Base-by-base conservation (phyloP, 139 green algal species). In the Mesostigma viride region DNA sequence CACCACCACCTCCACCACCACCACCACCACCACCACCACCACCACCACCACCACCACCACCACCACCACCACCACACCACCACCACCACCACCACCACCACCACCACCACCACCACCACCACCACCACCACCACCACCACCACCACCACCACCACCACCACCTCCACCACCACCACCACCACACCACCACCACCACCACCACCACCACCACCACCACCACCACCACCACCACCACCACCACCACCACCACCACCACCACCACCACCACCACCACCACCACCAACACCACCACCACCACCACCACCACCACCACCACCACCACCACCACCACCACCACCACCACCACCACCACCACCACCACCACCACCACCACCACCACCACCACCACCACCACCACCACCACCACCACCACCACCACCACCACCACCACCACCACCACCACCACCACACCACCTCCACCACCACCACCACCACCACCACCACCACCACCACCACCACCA, bases 241-340 rank as follows among this genome's bases (percentile, higher is more conserved):
- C 17, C 70, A 92, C 46, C 84, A 84, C 32, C 90, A 90, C 70
- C 61, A 33, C 34, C n/a, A n/a, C n/a, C n/a, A n/a, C n/a, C n/a
- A n/a, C n/a, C n/a, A n/a, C n/a, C n/a, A n/a, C n/a, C n/a, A n/a
- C n/a, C n/a, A n/a, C n/a, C n/a, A n/a, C n/a, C n/a, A n/a, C n/a
- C n/a, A n/a, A n/a, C n/a, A n/a, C n/a, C n/a, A n/a, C n/a, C n/a
- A n/a, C n/a, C n/a, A n/a, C n/a, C n/a, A n/a, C n/a, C n/a, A n/a
- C n/a, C n/a, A n/a, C n/a, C n/a, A n/a, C 40, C 8, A 48, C 40
- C 8, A 48, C 40, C 8, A 48, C 40, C 8, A 48, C 40, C 8
- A 11, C 40, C 8, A 48, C 40, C 8, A 48, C 40, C 8, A 48
- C 40, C 8, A 48, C 40, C 8, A 48, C 40, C 8, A 48, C 40